These are phyloP conservation scores for Podospora anserina DNA, from an alignment of 495 filamentous ascomycete genomes.

Conservation along the genomic window DNA sequence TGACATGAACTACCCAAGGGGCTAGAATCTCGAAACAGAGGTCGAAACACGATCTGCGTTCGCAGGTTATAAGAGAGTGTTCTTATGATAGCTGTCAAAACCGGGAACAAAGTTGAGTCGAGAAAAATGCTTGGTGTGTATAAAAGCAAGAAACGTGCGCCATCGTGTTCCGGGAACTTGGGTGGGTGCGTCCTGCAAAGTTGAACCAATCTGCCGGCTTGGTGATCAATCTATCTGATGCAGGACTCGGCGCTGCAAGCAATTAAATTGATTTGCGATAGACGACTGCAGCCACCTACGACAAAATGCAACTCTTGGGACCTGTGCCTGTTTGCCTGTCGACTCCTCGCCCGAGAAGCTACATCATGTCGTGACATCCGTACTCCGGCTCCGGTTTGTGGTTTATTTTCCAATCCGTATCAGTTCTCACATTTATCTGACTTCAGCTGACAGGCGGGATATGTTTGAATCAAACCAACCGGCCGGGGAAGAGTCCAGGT, in stretches of 20 bases:
- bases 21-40: neutral
- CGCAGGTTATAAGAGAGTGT: neutral
- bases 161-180: neutral
- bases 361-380: neutral
- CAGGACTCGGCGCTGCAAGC: neutral
- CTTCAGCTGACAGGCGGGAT: conserved; percentile 2
- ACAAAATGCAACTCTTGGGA: neutral
- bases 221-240: neutral
- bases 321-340: neutral
- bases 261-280: neutral
- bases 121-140: neutral
- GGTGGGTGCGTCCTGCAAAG: neutral
- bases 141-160: neutral
- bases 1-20: neutral
- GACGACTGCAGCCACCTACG: neutral
- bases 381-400: neutral
- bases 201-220: neutral
- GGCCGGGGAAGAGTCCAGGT: neutral
- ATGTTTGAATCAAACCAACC: neutral
- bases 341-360: neutral
- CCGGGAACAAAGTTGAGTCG: neutral
- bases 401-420: neutral
- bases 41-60: neutral
- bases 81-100: neutral
- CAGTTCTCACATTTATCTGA: conserved; percentile 1